These are phyloP conservation scores for Cyberlindnera maritima DNA, from an alignment of 805 yeast species.

Conservation along the genomic window DNA sequence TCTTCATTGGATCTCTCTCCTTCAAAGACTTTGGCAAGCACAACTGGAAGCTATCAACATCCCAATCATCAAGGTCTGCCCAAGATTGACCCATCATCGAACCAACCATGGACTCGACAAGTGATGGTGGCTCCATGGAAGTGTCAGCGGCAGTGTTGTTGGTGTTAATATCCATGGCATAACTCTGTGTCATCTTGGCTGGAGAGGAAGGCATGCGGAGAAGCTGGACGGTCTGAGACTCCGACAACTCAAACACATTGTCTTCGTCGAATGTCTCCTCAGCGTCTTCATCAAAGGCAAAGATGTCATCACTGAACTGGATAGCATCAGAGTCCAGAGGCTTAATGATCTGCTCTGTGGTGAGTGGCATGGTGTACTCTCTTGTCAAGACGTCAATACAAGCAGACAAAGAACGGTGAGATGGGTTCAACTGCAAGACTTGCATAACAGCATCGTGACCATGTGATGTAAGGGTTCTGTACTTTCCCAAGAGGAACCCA, in stretches of 20 bases:
- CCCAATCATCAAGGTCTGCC: conserved; percentile 20
- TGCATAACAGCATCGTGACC: conserved; percentile 64
- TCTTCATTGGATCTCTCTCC: background rate
- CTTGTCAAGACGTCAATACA: conserved; percentile 47
- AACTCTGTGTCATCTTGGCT: background rate
- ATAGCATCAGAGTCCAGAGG: conserved; percentile 20
- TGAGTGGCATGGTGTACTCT: conserved; percentile 37
- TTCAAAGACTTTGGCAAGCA: conserved; percentile 9
- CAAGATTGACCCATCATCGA: conserved; percentile 15
- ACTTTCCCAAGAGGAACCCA: conserved; percentile 70
- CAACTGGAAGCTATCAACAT: conserved; percentile 10
- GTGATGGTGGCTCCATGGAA: conserved; percentile 9
- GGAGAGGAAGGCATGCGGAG: background rate
- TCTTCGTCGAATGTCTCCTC: background rate
- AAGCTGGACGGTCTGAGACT: background rate
- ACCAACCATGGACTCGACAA: conserved; percentile 7
- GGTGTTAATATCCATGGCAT: background rate
- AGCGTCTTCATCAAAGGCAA: conserved; percentile 9
- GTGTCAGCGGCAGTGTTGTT: background rate
- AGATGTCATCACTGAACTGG: conserved; percentile 14
- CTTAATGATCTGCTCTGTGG: conserved; percentile 61
- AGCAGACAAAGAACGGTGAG: conserved; percentile 43
- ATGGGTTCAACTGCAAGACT: conserved; percentile 67
- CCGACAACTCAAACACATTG: conserved; percentile 4
- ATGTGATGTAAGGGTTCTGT: conserved; percentile 70